These are phyloP conservation scores for Dactylellina parvicollis DNA, from an alignment of 2,329 filamentous ascomycete genomes.

Conservation along the genomic window DNA sequence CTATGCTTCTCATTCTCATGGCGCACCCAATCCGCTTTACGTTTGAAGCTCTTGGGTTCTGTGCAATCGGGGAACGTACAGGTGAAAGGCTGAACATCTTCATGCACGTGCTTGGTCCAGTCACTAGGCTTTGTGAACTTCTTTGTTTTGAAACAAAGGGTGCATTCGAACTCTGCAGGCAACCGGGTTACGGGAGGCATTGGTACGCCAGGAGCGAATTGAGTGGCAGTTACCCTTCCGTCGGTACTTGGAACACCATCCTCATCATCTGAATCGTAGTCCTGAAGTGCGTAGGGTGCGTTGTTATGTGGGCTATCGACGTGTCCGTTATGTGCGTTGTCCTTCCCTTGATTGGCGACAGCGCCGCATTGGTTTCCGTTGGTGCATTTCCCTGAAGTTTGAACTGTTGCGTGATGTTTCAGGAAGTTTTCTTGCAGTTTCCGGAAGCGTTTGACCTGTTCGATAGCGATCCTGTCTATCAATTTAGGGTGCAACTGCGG, in stretches of 20 bases:
- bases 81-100: slow-evolving; percentile 91
- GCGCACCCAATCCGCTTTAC: slow-evolving; percentile 91
- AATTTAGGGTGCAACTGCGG: slow-evolving; percentile 75
- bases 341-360: slow-evolving; percentile 54
- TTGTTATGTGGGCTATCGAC: slow-evolving; percentile 68
- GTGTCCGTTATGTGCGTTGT: slow-evolving; percentile 45
- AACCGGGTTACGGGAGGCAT: slow-evolving; percentile 79
- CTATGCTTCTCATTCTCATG: slow-evolving; percentile 93
- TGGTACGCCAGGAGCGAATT: slow-evolving; percentile 84
- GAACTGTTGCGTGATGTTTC: slow-evolving; percentile 72
- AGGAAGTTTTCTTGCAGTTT: slow-evolving; percentile 75
- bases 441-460: slow-evolving; percentile 83
- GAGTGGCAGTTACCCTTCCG: slow-evolving; percentile 73
- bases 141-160: slow-evolving; percentile 84
- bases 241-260: slow-evolving; percentile 69
- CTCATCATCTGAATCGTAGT: slow-evolving; percentile 67
- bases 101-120: slow-evolving; percentile 96
- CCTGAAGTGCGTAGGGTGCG: slow-evolving; percentile 59
- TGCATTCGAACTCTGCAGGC: slow-evolving; percentile 89
- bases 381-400: slow-evolving; percentile 60
- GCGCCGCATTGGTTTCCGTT: slow-evolving; percentile 59
- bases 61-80: slow-evolving; percentile 86
- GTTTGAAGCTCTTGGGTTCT: slow-evolving; percentile 90
- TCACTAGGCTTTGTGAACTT: slow-evolving; percentile 90
- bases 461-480: slow-evolving; percentile 81